A percentile compares a stretch with the other conserved stretches of the same genome.
Conservation (phyloP, 768 basidiomycete species). For the Crepidotus variabilis region DNA sequence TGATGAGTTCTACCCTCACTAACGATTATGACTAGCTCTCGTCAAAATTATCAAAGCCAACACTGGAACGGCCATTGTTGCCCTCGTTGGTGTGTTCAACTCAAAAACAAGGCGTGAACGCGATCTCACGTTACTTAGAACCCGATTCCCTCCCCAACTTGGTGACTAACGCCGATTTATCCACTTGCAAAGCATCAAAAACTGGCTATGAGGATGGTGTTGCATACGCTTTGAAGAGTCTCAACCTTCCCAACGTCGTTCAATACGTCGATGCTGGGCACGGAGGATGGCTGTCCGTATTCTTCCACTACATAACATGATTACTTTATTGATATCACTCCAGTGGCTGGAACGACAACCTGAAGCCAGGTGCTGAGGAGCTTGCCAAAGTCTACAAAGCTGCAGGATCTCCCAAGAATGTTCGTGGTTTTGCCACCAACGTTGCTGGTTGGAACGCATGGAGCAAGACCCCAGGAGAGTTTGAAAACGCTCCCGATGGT, state of each 20-base stretch:
- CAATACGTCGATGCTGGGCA: conserved; percentile 29
- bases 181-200: conserved; percentile 25
- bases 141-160: conserved; percentile 30
- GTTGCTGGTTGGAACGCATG: conserved; percentile 29
- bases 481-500: conserved; percentile 19
- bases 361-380: conserved; percentile 23
- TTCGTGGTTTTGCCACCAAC: conserved; percentile 28
- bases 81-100: conserved; percentile 13
- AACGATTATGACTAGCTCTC: not conserved
- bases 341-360: conserved; percentile 28
- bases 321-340: not conserved
- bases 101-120: conserved; percentile 11
- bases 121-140: conserved; percentile 25
- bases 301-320: not conserved
- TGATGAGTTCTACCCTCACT: not conserved
- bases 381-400: conserved; percentile 23
- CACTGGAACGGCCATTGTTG: not conserved
- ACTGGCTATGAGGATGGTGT: conserved; percentile 20
- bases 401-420: conserved; percentile 17
- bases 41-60: not conserved
- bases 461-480: conserved; percentile 6
- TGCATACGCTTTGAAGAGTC: conserved; percentile 23
- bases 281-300: conserved; percentile 25
- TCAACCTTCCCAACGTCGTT: conserved; percentile 23
- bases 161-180: conserved; percentile 21